Evolutionary conservation across 306 rosid species (phyloP).

Genomic region (Cucumis melo): DNA sequence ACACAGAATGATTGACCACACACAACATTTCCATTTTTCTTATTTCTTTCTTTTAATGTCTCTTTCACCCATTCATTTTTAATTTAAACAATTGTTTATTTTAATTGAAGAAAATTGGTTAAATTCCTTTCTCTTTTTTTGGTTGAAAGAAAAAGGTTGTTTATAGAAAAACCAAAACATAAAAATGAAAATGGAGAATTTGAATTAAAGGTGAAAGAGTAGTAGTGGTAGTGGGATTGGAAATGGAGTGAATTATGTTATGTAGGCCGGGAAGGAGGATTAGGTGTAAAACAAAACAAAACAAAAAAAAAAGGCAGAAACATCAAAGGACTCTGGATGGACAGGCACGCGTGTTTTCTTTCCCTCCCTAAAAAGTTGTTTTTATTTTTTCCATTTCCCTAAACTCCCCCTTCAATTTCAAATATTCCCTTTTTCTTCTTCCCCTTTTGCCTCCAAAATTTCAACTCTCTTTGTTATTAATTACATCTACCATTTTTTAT

Average conservation of each 20-base stretch:
- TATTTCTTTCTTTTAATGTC: not conserved
- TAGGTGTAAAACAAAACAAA: too few species aligned
- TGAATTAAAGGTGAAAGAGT: not conserved
- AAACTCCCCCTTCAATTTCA: not conserved
- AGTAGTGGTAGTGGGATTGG: not conserved
- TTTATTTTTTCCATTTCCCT: not conserved
- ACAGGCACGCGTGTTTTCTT: not conserved
- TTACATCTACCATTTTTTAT: too few species aligned
- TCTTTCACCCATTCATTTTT: not conserved
- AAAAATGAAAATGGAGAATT: not conserved
- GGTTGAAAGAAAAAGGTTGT: too few species aligned
- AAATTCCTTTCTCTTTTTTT: too few species aligned
- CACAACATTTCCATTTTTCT: not conserved
- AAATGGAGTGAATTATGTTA: too few species aligned
- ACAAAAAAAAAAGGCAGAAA: not conserved
- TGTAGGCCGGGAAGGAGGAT: too few species aligned
- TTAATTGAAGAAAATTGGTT: too few species aligned
- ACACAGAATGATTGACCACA: not conserved
- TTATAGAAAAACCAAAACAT: too few species aligned
- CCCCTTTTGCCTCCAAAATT: too few species aligned
- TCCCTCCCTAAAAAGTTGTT: not conserved
- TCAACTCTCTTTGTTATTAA: too few species aligned
- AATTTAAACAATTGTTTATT: too few species aligned
- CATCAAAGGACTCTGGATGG: not conserved
- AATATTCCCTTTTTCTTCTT: too few species aligned